These are phyloP conservation scores for Candida glucosophila DNA, from an alignment of 1,139 yeast species.

Conservation along the genomic window DNA sequence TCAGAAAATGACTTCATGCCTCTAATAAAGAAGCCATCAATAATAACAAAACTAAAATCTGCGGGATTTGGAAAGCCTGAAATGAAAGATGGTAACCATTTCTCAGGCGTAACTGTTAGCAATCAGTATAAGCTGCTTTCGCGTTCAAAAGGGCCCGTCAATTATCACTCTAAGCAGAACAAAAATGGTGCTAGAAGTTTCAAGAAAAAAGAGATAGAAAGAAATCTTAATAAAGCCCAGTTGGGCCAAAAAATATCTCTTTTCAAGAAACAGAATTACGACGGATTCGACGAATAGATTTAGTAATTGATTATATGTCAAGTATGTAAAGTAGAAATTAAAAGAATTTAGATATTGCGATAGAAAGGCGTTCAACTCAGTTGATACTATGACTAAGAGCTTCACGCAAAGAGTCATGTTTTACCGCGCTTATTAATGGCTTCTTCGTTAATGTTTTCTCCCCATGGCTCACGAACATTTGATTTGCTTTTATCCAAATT, in stretches of 20 bases:
- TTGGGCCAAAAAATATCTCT: slow-evolving; percentile 8
- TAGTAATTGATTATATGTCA: neutral
- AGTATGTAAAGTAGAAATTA: neutral
- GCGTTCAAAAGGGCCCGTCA: slow-evolving; percentile 52
- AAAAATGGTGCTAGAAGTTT: slow-evolving; percentile 15
- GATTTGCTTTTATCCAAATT: no score
- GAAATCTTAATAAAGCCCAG: slow-evolving; percentile 15
- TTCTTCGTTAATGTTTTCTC: slow-evolving; percentile 28
- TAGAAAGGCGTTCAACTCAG: slow-evolving; percentile 1
- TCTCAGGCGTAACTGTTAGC: slow-evolving; percentile 49
- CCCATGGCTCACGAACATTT: slow-evolving; percentile 35
- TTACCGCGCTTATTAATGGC: slow-evolving; percentile 28
- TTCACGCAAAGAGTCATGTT: slow-evolving; percentile 25
- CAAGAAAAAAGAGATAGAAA: slow-evolving; percentile 22
- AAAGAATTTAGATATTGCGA: neutral
- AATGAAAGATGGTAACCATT: slow-evolving; percentile 30
- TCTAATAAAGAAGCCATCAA: slow-evolving; percentile 37
- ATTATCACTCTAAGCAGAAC: slow-evolving; percentile 38
- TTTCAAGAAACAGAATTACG: no score
- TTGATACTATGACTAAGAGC: slow-evolving; percentile 17
- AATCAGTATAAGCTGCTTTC: slow-evolving; percentile 50
- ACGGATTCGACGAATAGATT: slow-evolving; percentile 2
- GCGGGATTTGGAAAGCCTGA: slow-evolving; percentile 24
- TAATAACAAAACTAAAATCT: slow-evolving; percentile 38
- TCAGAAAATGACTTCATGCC: slow-evolving; percentile 30